A percentile compares a stretch with the other conserved stretches of the same genome.
These are phyloP conservation scores for Tolypocladium endophyticum DNA, from an alignment of 2,329 filamentous ascomycete species.

Conservation along the genomic window DNA sequence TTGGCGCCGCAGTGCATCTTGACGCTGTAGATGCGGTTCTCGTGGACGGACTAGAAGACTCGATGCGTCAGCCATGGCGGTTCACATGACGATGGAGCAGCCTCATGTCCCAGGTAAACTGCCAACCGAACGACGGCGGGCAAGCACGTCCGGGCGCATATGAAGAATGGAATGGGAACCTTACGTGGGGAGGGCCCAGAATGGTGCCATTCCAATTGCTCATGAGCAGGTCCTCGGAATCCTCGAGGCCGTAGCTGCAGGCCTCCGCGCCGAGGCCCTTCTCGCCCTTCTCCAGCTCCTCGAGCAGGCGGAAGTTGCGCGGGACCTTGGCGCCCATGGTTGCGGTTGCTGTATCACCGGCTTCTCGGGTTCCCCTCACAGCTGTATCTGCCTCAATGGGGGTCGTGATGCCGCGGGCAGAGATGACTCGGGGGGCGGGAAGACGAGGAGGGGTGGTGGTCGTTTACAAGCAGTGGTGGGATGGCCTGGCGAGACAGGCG, in stretches of 20 bases:
- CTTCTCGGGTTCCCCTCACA: not conserved
- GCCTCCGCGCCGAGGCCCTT: slow-evolving; percentile 94
- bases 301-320: slow-evolving; percentile 89
- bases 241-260: slow-evolving; percentile 91
- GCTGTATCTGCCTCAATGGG: not conserved
- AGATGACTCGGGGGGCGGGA: not conserved
- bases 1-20: slow-evolving; percentile 88
- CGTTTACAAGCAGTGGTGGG: not conserved
- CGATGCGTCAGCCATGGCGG: not conserved
- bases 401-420: not conserved
- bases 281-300: slow-evolving; percentile 98
- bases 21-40: slow-evolving; percentile 98
- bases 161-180: slow-evolving; percentile 20
- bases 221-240: slow-evolving; percentile 92
- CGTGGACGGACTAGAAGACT: slow-evolving; percentile 66
- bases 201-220: slow-evolving; percentile 99
- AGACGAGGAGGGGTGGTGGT: not conserved
- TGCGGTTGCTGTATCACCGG: not conserved
- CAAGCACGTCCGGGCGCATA: not conserved
- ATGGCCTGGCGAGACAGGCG: not conserved
- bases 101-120: not conserved
- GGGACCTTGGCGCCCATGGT: slow-evolving; percentile 55
- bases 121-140: not conserved
- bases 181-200: slow-evolving; percentile 86
- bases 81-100: not conserved